Evolutionary conservation across 2,329 filamentous ascomycete species (phyloP), one percentile per base, ranked within the genome.

Genomic region (Aureobasidium mangrovei): DNA sequence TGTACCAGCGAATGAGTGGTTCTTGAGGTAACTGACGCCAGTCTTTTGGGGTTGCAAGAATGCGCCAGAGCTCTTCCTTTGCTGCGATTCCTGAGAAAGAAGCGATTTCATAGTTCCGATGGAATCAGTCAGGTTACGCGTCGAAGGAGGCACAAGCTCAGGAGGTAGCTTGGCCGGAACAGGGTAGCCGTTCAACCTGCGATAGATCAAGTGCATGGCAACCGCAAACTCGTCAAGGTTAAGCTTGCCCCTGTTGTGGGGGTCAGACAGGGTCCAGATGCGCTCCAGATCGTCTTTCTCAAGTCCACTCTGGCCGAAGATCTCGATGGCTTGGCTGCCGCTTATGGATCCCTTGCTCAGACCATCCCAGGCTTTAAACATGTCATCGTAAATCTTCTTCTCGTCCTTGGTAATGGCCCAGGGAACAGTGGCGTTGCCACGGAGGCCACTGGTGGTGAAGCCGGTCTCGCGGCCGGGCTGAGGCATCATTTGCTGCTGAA

Each of bases 361-460:
- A 2, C 93, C 93, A 72, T 98, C 93, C 93, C 93, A 98, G 4
- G 91, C 91, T 60, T 84, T 87, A 77, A 98, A 98, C 33, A 97
- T 81, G 57, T 89, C 81, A 70, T 98, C 93, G 62, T 98, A 98
- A 59, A 94, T 86, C 58, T 87, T 91, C 77, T 98, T 98, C 71
- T 98, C 93, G 59, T 96, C 91, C 69, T 98, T 98, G 4, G 93
- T 98, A 57, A 98, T 93, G 12, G 93, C 91, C 93, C 93, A 98
- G 0, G 93, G 93, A 64, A 98, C 91, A 6, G 89, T 91, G 0
- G 93, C 93, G 71, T 95, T 97, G 51, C 93, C 93, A 59, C 89
- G 84, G 7, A 98, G 78, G 4, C 91, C 91, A 56, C 85, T 82
- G 1, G 91, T 91, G 6, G 88, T 95, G 63, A 87, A 97, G 28